These are phyloP conservation scores for Boletus reticuloceps DNA, from an alignment of 768 basidiomycete genomes.

Conservation along the genomic window DNA sequence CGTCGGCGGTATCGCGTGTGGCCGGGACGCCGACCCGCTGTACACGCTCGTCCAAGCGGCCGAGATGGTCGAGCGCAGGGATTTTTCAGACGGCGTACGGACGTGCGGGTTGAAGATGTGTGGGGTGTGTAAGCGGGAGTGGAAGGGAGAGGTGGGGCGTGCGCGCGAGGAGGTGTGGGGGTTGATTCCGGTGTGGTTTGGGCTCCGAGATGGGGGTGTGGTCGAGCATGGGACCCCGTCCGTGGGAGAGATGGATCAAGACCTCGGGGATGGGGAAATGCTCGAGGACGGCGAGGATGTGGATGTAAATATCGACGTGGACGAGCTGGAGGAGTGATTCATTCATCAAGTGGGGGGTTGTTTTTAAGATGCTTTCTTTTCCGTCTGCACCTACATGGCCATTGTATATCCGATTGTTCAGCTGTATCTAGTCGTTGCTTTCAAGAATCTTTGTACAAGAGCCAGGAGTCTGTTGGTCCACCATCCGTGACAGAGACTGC, in stretches of 20 bases:
- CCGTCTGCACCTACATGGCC: background rate
- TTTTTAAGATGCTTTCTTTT: constrained; percentile 17
- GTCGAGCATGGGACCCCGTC: background rate
- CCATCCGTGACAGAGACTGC: background rate
- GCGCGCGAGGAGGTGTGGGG: constrained; percentile 63
- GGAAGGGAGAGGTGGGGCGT: constrained; percentile 38
- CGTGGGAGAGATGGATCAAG: background rate
- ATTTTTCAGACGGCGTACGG: constrained; percentile 62
- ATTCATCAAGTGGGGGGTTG: background rate
- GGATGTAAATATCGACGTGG: constrained; percentile 10
- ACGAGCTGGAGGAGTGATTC: constrained; percentile 16
- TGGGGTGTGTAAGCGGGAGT: constrained; percentile 47
- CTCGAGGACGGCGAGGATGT: constrained; percentile 8
- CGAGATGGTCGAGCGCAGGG: constrained; percentile 70
- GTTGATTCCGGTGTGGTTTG: constrained; percentile 64
- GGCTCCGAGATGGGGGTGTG: constrained; percentile 30
- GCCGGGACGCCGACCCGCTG: constrained; percentile 72
- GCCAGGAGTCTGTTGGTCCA: background rate
- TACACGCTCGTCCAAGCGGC: constrained; percentile 65
- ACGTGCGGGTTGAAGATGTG: constrained; percentile 57
- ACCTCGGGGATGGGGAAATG: background rate
- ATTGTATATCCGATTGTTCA: constrained; percentile 2
- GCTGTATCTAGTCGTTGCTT: constrained; percentile 15
- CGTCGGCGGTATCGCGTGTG: constrained; percentile 67
- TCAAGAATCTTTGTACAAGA: constrained; percentile 6